These are phyloP conservation scores for Pulveroboletus sp. DNA, from an alignment of 768 basidiomycete genomes.

Conservation along the genomic window DNA sequence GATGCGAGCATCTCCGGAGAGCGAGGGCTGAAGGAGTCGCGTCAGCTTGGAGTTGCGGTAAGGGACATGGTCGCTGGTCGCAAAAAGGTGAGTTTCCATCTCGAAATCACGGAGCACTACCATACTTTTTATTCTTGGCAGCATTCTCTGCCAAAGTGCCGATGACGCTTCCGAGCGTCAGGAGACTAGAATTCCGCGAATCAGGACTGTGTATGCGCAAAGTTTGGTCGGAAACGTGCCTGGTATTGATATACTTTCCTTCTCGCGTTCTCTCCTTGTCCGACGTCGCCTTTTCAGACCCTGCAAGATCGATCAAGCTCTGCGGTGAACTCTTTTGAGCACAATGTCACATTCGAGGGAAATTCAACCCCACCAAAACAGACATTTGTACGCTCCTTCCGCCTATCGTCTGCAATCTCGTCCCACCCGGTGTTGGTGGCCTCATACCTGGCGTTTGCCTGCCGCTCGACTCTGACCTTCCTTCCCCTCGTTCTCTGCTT, in stretches of 20 bases:
- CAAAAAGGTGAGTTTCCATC: not conserved
- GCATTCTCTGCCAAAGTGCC: slow-evolving; percentile 88
- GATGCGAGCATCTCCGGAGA: slow-evolving; percentile 93
- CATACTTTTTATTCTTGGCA: slow-evolving; percentile 65
- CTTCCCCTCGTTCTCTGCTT: slow-evolving; percentile 69
- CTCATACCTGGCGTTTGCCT: slow-evolving; percentile 51
- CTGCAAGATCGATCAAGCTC: slow-evolving; percentile 94
- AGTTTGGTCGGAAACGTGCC: slow-evolving; percentile 34
- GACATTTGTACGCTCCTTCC: slow-evolving; percentile 77
- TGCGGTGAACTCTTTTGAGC: slow-evolving; percentile 27
- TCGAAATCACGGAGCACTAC: not conserved
- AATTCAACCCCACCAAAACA: slow-evolving; percentile 49
- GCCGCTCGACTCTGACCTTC: slow-evolving; percentile 33
- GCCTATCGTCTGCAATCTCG: slow-evolving; percentile 70
- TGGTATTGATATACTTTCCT: slow-evolving; percentile 95
- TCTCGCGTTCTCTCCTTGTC: slow-evolving; percentile 95
- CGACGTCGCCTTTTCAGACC: slow-evolving; percentile 92
- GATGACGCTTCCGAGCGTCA: slow-evolving; percentile 92
- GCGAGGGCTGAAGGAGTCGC: slow-evolving; percentile 88
- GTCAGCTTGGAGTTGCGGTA: slow-evolving; percentile 96
- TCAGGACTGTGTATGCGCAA: not conserved
- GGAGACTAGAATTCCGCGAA: slow-evolving; percentile 47
- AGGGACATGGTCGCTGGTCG: slow-evolving; percentile 76
- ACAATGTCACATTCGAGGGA: not conserved
- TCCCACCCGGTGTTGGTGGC: slow-evolving; percentile 53